Base-by-base conservation (phyloP, 1,139 yeast genomes). In the Pichia inconspicua region DNA sequence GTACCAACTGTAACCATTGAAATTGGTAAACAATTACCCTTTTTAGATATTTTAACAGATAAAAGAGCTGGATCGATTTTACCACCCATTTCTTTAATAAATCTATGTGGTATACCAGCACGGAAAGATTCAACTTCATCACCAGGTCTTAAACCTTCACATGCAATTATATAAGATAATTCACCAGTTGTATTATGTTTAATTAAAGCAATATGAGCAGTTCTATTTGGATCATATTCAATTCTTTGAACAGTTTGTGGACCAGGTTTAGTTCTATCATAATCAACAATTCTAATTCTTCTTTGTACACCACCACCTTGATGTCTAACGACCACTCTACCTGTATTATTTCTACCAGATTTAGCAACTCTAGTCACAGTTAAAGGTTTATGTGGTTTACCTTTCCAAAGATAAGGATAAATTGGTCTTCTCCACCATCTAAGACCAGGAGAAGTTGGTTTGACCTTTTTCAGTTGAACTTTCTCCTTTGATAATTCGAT, bases 231-330 rank as follows among this genome's bases (percentile, higher is more conserved):
- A 67, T 92, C 99, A 64, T 89, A 88, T 67, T 92, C 99, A 51
- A 92, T 87, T 63, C 99, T 75, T 50, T 82, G 71, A 25, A 92
- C 97, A 25, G 78, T 75, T 58, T 88, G 95, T 47, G 75, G 76
- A 25, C 97, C 98, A 1, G 80, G 68, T 3, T 65, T 75, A 42
- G 66, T 63, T 61, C 99, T 77, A 59, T 73, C 73, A 62, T 83
- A 82, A 66, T 92, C 99, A 30, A 92, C 76, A 43, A 86, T 66
- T 61, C 99, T 78, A 41, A 85, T 77, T 67, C 98, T 79, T 62
- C 89, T 82, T 66, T 85, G 88, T 65, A 87, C 95, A 42, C 97
- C 98, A 60, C 98, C 98, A 65, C 98, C 98, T 66, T 94, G 81
- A 65, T 94, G 97, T 64, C 98, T 80, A 41, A 88, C 84, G 9